Evolutionary conservation across 1,284 basidiomycete species (phyloP).

Genomic region (Thecaphora frezii): DNA sequence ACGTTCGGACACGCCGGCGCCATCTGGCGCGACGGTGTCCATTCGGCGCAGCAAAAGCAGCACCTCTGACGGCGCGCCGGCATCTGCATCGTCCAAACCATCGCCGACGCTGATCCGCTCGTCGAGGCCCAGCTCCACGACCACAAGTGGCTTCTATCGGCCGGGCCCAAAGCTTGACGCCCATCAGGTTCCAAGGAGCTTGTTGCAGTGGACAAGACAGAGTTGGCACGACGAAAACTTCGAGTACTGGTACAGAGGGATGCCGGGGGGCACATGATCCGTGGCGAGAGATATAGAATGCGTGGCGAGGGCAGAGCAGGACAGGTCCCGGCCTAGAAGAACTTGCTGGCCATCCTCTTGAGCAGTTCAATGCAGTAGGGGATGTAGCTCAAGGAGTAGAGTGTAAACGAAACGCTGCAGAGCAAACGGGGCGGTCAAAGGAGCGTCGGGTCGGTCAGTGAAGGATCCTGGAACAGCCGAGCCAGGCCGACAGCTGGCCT

Average conservation of each 20-base stretch:
- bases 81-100: constrained; percentile 32
- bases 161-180: neutral
- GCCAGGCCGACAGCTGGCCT: too few species aligned
- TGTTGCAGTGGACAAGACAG: too few species aligned
- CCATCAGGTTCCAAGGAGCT: too few species aligned
- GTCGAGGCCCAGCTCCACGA: constrained; percentile 16
- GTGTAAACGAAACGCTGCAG: constrained; percentile 26
- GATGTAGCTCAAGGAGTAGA: constrained; percentile 41
- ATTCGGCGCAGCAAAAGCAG: constrained; percentile 32
- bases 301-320: too few species aligned
- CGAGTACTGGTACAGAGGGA: too few species aligned
- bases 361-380: constrained; percentile 44
- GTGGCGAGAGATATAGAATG: too few species aligned
- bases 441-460: too few species aligned
- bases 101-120: constrained; percentile 32
- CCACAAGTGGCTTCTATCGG: neutral
- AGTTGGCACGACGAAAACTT: too few species aligned
- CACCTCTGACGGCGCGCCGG: constrained; percentile 26
- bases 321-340: too few species aligned
- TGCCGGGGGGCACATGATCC: too few species aligned
- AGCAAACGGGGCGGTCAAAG: neutral
- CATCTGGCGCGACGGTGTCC: constrained; percentile 38
- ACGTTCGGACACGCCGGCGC: constrained; percentile 47
- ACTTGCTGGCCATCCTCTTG: constrained; percentile 42
- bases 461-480: neutral